Base-by-base conservation (phyloP, 352 stramenopile species). In the Globisporangium spiculum region DNA sequence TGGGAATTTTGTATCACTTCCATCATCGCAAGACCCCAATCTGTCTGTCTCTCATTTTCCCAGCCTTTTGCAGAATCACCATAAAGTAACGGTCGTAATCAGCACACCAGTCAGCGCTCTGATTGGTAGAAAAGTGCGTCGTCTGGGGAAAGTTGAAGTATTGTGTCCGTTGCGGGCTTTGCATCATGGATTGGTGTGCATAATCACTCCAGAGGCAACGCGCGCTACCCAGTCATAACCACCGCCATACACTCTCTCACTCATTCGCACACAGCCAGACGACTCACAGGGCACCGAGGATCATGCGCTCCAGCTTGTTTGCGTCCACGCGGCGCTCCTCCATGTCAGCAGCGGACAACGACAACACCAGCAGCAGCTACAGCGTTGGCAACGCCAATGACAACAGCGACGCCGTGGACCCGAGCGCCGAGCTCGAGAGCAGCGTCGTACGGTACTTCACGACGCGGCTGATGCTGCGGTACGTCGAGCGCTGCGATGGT, bases 401-500 rank as follows among this genome's bases (percentile, higher is more conserved):
- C 22, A 27, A 61, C 4, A 56, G 26, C 34, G 48, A 61, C 20
- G 48, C 30, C 12, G 55, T 55, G 48, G 67, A 36, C 4, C 26
- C 20, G 62, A 60, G 30, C 24, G 61, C 56, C 16, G 68, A 66
- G 48, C 63, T 75, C 8, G 75, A 81, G 70, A 75, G 66, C 24
- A 70, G 67, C 48, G 75, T 77, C 30, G 65, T 81, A 46, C 75
- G 75, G 20, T 81, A 81, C 61, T 81, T 72, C 65, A 69, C 67
- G 27, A 75, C 75, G 60, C 60, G 67, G 44, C 60, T 81, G 14
- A 63, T 79, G 72, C 70, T 81, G 44, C 75, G 75, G 32, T 64
- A 68, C 46, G 46, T 75, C 6, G 63, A 5, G 38, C 4, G 6
- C 2, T 56, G 16, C 18, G 12, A 41, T 0, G 32, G 41, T 4